Evolutionary conservation across 495 filamentous ascomycete species (phyloP), one percentile per base, ranked within the genome.

Genomic region (Apodospora peruviana): DNA sequence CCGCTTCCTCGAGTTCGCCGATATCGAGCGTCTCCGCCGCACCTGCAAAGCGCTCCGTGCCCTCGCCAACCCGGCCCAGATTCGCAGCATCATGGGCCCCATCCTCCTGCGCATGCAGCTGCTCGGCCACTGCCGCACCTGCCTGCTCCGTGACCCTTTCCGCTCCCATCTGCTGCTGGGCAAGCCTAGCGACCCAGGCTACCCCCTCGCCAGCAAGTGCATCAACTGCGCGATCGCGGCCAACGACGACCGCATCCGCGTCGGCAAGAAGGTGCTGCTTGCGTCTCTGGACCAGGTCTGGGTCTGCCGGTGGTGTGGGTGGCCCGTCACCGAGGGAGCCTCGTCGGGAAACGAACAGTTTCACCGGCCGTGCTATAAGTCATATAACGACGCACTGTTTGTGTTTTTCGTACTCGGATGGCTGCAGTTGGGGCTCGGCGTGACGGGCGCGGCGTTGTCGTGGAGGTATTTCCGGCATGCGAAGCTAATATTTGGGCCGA

Each of bases 301-400:
- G 51, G 47, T 59, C 9, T 67, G 64, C 25, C 59, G 61, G 18
- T 65, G 59, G 59, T 67, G 64, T 35, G 59, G 59, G 9, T 42
- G 19, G 25, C 61, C 64, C 34, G 51, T 64, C 14, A 22, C 20
- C 18, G 51, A 50, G 1, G 47, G 45, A 3, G 43, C 39, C 8
- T 50, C 57, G 8, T 51, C 25, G 20, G 44, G 44, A 1, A 43
- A 59, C 40, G 57, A 56, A 38, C 51, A 63, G 48, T 62, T 64
- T 35, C 65, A 66, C 40, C 43, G 19, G 10, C 8, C 4, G 5
- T 68, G 65, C 49, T 60, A 64, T 34, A 45, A 45, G 25, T 34
- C 45, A 0, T 68, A 62, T 46, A 57, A 59, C 24, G 19, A 48
- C n/a, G 45, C 47, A 8, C 48, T 68, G 14, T 27, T 56, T 5